Conservation (phyloP, 768 basidiomycete genomes). For the Collybiopsis luxurians region DNA sequence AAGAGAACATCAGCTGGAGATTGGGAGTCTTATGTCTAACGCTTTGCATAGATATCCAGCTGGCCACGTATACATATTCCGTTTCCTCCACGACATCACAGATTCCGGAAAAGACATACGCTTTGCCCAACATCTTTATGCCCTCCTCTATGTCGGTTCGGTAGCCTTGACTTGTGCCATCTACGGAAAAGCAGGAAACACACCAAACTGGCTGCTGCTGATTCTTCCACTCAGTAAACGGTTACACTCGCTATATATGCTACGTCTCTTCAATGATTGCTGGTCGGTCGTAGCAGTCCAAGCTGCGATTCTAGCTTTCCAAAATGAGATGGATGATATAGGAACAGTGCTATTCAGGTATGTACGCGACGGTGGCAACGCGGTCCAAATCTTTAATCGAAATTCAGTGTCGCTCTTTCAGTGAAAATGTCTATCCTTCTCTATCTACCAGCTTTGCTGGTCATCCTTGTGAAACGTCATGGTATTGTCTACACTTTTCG, state of each 20-base stretch:
- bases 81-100: constrained; percentile 62
- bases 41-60: constrained; percentile 77
- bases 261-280: constrained; percentile 95
- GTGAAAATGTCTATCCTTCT: constrained; percentile 94
- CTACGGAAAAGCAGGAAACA: constrained; percentile 56
- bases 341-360: constrained; percentile 77
- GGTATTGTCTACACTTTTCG: constrained; percentile 54
- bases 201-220: constrained; percentile 72
- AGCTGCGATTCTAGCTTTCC: constrained; percentile 64
- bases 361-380: constrained; percentile 16
- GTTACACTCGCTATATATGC: constrained; percentile 87
- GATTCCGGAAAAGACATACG: constrained; percentile 55
- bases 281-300: constrained; percentile 74
- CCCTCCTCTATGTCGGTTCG: constrained; percentile 64
- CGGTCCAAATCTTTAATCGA: background rate
- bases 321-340: constrained; percentile 53
- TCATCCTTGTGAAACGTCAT: constrained; percentile 73
- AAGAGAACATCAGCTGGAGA: constrained; percentile 20
- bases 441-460: constrained; percentile 84
- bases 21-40: constrained; percentile 1
- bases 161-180: constrained; percentile 65
- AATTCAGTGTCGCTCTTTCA: constrained; percentile 72
- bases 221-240: constrained; percentile 87
- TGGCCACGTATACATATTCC: constrained; percentile 85
- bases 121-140: constrained; percentile 79